These are phyloP conservation scores for Dichomitus squalens DNA, from an alignment of 1,284 basidiomycete genomes.

Conservation along the genomic window DNA sequence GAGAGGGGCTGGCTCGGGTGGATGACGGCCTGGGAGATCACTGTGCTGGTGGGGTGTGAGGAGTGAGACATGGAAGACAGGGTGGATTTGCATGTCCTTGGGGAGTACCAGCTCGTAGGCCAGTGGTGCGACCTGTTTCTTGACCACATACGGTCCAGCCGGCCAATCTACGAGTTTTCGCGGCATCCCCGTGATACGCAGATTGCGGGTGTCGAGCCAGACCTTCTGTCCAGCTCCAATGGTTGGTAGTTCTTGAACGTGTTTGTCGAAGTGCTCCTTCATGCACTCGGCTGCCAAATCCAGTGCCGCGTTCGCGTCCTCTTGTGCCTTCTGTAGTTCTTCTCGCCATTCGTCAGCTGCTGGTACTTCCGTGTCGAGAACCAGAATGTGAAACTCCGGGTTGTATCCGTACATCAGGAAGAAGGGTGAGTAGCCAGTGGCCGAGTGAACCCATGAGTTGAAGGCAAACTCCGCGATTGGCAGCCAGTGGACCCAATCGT, in stretches of 20 bases:
- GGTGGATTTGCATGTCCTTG: background rate
- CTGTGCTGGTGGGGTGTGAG: no score
- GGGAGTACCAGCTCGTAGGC: background rate
- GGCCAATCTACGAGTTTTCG: no score
- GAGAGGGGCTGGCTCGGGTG: no score
- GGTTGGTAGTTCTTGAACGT: background rate
- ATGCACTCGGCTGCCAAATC: background rate
- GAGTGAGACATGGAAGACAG: background rate
- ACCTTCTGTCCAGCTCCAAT: no score
- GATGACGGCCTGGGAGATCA: no score
- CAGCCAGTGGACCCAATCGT: slow-evolving; percentile 4
- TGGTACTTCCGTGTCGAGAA: background rate
- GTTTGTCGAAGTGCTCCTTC: background rate
- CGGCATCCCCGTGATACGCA: no score
- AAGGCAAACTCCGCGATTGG: background rate
- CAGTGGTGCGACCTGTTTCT: no score
- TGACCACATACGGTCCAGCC: no score
- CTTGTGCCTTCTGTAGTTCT: background rate
- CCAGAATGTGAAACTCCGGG: background rate
- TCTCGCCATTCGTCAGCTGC: background rate
- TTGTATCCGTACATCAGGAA: background rate
- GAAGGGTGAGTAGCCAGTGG: background rate
- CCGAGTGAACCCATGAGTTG: background rate
- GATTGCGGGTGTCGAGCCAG: no score
- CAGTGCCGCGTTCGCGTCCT: no score